Percentiles rank a stretch among this genome's conserved stretches.
Evolutionary conservation across 2,329 filamentous ascomycete species (phyloP).

Genomic region (Sarocladium strictum): DNA sequence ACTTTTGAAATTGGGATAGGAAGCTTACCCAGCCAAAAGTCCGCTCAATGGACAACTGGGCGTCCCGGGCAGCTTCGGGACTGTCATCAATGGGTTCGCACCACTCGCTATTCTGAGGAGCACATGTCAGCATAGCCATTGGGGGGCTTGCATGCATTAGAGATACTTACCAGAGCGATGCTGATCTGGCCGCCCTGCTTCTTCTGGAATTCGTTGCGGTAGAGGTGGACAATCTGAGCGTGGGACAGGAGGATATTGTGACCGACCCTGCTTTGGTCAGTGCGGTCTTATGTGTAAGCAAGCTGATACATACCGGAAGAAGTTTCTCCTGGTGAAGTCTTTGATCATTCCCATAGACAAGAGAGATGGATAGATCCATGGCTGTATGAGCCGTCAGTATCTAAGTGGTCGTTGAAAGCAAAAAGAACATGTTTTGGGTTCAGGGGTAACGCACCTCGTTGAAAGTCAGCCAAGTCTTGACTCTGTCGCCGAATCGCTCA

Average conservation of each 20-base stretch:
- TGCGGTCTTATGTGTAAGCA: background rate
- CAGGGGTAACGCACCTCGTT: slow-evolving; percentile 14
- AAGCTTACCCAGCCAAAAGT: background rate
- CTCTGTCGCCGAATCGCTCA: slow-evolving; percentile 15
- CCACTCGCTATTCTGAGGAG: background rate
- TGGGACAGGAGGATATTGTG: background rate
- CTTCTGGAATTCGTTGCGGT: background rate
- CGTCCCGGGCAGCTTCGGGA: background rate
- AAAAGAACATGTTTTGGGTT: no score
- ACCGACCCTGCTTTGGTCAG: background rate
- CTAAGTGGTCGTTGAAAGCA: no score
- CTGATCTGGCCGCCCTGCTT: background rate
- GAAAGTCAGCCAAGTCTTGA: slow-evolving; percentile 20
- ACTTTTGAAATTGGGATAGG: background rate
- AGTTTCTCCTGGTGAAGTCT: background rate
- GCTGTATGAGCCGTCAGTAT: background rate
- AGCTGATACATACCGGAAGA: background rate
- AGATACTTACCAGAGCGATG: background rate
- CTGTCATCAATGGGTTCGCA: background rate
- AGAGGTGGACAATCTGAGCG: background rate
- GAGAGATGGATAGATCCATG: background rate
- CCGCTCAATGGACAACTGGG: background rate
- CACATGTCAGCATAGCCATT: background rate
- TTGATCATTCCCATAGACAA: background rate
- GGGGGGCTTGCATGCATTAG: background rate